A percentile compares a stretch with the other conserved stretches of the same genome.
phyloP scores from a whole-genome alignment of 345 rosid species.

The Passiflora organensis region DNA sequence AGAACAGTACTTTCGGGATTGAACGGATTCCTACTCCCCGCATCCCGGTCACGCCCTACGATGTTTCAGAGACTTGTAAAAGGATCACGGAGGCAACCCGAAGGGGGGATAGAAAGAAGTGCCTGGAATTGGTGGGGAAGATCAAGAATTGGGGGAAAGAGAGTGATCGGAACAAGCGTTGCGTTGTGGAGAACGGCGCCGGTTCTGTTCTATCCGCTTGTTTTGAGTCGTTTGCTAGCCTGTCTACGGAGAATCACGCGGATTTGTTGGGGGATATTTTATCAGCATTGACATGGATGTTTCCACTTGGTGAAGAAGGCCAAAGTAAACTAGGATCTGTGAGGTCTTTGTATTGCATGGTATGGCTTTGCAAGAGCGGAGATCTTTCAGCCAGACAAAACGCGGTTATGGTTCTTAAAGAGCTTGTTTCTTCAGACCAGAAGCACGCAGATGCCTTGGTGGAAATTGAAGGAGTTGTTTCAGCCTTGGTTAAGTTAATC shows the following conservation, averaged over 20 bases:
- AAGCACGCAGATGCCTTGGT: not conserved
- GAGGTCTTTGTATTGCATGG: constrained; percentile 14
- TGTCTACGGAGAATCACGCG: constrained; percentile 12
- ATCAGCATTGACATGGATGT: constrained; percentile 20
- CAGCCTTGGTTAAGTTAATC: constrained; percentile 22
- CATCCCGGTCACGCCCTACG: constrained; percentile 23
- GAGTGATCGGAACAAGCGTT: constrained; percentile 31
- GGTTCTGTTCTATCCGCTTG: constrained; percentile 19
- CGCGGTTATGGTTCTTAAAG: constrained; percentile 21
- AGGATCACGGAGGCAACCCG: constrained; percentile 13
- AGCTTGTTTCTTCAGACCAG: constrained; percentile 17
- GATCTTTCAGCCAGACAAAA: constrained; percentile 25
- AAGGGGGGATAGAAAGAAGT: constrained; percentile 22
- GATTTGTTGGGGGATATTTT: constrained; percentile 29
- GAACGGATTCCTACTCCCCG: constrained; percentile 38
- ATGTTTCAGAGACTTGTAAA: constrained; percentile 22
- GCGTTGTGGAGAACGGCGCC: constrained; percentile 14
- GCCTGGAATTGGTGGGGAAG: constrained; percentile 21
- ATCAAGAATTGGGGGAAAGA: constrained; percentile 30
- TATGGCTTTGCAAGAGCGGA: constrained; percentile 24
- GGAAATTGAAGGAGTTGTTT: constrained; percentile 16
- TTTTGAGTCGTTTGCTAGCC: constrained; percentile 22
- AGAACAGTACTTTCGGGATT: constrained; percentile 27
- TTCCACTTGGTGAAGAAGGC: constrained; percentile 22
- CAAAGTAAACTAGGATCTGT: constrained; percentile 20